phyloP scores from a whole-genome alignment of 495 filamentous ascomycete genomes.

The Xylaria bambusicola region DNA sequence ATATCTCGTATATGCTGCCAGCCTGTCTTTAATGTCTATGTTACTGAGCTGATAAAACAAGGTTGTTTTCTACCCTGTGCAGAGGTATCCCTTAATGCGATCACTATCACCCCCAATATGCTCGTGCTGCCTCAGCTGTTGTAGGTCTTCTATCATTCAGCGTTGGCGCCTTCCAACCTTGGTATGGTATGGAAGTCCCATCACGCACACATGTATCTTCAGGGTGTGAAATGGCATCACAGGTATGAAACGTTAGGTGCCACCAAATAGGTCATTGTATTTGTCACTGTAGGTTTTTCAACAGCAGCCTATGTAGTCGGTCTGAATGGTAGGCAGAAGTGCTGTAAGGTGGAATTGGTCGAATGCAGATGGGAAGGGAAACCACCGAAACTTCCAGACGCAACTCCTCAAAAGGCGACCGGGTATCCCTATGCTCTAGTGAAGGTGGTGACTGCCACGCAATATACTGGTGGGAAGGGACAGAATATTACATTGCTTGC shows the following conservation, averaged over 20 bases:
- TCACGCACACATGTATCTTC: slow-evolving; percentile 6
- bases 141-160: neutral
- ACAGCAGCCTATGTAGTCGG: slow-evolving; percentile 2
- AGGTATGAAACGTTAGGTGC: neutral
- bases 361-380: slow-evolving; percentile 5
- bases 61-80: neutral
- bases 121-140: neutral
- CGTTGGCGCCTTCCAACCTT: slow-evolving; percentile 3
- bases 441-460: slow-evolving; percentile 21
- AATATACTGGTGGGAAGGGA: slow-evolving; percentile 3
- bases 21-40: slow-evolving; percentile 19
- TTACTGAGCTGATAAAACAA: slow-evolving; percentile 17
- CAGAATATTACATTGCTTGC: slow-evolving; percentile 1
- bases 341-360: neutral
- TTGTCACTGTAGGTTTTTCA: slow-evolving; percentile 2
- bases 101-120: slow-evolving; percentile 10
- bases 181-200: neutral
- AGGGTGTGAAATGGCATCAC: neutral
- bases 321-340: neutral
- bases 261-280: slow-evolving; percentile 1
- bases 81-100: slow-evolving; percentile 7
- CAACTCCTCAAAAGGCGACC: slow-evolving; percentile 1
- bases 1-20: slow-evolving; percentile 2
- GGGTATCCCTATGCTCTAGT: slow-evolving; percentile 15
- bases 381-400: slow-evolving; percentile 1